Evolutionary conservation across 2,329 filamentous ascomycete genomes (phyloP).

Genomic region (Xylaria sp.): DNA sequence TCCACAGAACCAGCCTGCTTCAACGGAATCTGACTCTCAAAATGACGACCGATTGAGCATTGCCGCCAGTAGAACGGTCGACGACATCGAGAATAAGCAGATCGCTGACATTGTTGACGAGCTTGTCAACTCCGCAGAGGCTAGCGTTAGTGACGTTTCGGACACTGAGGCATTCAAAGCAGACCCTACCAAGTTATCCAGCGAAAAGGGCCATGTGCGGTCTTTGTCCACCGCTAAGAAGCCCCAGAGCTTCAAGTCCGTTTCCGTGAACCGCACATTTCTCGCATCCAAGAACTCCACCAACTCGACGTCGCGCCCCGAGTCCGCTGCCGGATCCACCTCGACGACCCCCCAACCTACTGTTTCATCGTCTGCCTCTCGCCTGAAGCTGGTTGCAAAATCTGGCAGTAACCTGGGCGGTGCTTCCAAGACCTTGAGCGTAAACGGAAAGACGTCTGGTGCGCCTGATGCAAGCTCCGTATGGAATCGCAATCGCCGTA

Average conservation of each 20-base stretch:
- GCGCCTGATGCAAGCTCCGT: constrained; percentile 79
- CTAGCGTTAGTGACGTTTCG: constrained; percentile 78
- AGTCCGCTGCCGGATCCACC: constrained; percentile 59
- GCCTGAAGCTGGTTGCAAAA: constrained; percentile 81
- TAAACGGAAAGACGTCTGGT: constrained; percentile 68
- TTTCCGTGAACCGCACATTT: constrained; percentile 87
- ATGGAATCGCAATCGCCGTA: constrained; percentile 91
- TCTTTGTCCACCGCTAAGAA: constrained; percentile 74
- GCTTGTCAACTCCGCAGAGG: constrained; percentile 70
- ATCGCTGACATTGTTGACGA: constrained; percentile 68
- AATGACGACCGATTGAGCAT: constrained; percentile 60
- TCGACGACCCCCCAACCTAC: constrained; percentile 58
- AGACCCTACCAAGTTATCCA: constrained; percentile 64
- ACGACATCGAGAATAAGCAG: constrained; percentile 68
- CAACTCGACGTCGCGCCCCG: constrained; percentile 59
- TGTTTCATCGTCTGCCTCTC: constrained; percentile 63
- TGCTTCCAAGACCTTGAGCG: constrained; percentile 58
- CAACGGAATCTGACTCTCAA: constrained; percentile 53
- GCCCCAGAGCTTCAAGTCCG: constrained; percentile 81
- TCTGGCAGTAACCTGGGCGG: constrained; percentile 71
- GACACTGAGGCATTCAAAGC: constrained; percentile 78
- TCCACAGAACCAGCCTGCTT: constrained; percentile 33
- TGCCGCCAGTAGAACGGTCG: constrained; percentile 62
- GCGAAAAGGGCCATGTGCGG: constrained; percentile 69
- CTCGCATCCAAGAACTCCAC: constrained; percentile 74